Evolutionary conservation across 2,329 filamentous ascomycete genomes (phyloP), one percentile per base, ranked within the genome.

Genomic region (Aspergillus sp.): DNA sequence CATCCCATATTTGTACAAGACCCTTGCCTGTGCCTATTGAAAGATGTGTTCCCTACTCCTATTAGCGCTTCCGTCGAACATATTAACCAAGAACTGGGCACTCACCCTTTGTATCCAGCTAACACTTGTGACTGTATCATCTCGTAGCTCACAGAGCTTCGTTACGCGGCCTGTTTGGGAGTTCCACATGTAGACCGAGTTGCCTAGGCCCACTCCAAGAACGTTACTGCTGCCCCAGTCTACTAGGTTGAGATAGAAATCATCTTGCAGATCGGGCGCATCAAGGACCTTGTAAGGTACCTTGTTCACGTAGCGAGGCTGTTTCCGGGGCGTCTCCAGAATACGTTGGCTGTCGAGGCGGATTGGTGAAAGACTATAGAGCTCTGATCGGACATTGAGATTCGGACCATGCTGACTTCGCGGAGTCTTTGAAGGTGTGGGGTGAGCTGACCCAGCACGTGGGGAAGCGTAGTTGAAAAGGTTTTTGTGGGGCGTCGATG

Each of bases 141-240:
- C 93, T 65, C 91, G 88, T 11, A 98, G 81, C 49, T 96, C 94
- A 77, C 95, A 98, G 8, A 99, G 84, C 77, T 96, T 96, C 62
- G 92, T 96, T 2, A 99, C 95, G 65, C 90, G 87, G 64, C 94
- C 95, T 7, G 90, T 90, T 67, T 92, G 88, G 4, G 93, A 95
- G 74, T 97, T 96, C 95, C 95, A 99, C 87, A 98, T 95, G 73
- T 98, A 99, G 5, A 99, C 95, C 67, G 91, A 96, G 17, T 90
- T 91, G 17, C 93, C 93, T 25, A 99, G 80, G 0, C 95, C 95
- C 47, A 99, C 95, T 6, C 94, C 95, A 10, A 99, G 83, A 8
- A 96, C 90, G 75, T 98, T 96, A 67, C 90, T 92, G 69, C 91
- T 96, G 47, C 95, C 95, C 95, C 95, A 99, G 72, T 99, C 95